A percentile compares a stretch with the other conserved stretches of the same genome.
Evolutionary conservation across 1,284 basidiomycete genomes (phyloP).

Genomic region (Trichosporon inkin): DNA sequence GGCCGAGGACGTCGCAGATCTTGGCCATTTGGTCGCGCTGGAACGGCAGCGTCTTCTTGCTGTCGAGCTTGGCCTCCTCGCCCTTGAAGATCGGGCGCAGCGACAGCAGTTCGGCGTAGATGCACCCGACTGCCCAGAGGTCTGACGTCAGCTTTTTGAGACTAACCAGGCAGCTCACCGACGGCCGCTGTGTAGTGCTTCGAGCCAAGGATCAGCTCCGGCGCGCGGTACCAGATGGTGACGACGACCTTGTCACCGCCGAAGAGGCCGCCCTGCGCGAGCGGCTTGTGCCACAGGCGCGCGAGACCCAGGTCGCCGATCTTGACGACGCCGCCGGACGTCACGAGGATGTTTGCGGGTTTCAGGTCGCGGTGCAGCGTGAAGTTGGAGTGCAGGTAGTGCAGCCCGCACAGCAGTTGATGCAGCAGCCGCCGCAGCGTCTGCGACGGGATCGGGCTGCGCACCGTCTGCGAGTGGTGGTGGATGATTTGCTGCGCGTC

Average conservation of each 20-base stretch:
- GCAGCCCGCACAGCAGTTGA: constrained; percentile 91
- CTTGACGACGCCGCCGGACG: constrained; percentile 82
- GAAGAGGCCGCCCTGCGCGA: constrained; percentile 52
- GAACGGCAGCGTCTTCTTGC: constrained; percentile 79
- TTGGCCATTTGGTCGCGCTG: constrained; percentile 90
- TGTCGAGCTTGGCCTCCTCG: constrained; percentile 92
- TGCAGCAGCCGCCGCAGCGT: constrained; percentile 91
- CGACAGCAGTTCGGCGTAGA: constrained; percentile 90
- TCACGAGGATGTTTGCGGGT: constrained; percentile 97
- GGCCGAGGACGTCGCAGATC: constrained; percentile 92
- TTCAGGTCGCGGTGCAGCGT: constrained; percentile 74
- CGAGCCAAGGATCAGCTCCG: constrained; percentile 88
- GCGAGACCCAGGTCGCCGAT: constrained; percentile 96
- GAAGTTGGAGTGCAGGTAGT: constrained; percentile 92
- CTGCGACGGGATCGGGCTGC: constrained; percentile 63
- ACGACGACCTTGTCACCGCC: constrained; percentile 97
- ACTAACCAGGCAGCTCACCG: constrained; percentile 41
- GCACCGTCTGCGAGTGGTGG: constrained; percentile 86
- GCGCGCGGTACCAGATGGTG: constrained; percentile 98
- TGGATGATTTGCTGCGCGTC: constrained; percentile 85
- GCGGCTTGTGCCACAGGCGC: constrained; percentile 57
- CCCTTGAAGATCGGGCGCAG: constrained; percentile 97
- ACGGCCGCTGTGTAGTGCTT: constrained; percentile 96
- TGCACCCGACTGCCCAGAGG: constrained; percentile 94
- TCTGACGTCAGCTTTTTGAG: constrained; percentile 52